Evolutionary conservation across 208 protist genomes (phyloP), one percentile per base, ranked within the genome.

Genomic region (Perkinsela sp.): DNA sequence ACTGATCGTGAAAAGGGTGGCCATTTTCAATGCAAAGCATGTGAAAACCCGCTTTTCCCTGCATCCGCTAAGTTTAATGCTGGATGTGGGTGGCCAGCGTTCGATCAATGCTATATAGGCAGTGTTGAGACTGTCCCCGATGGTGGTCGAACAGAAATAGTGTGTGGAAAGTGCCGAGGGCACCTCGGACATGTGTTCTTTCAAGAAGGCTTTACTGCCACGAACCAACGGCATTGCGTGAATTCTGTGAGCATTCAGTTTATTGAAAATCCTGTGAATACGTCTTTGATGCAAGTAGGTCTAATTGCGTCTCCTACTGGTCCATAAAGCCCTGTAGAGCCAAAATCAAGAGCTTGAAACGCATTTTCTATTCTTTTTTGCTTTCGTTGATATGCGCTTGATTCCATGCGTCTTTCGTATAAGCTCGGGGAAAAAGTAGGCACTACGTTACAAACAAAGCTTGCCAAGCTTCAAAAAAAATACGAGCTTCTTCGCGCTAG

Each of bases 181-280:
- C 90, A 95, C 75, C 79, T 95, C 28, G 90, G 90, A 0, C 90
- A 95, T 72, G 76, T 93, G 1, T 95, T 95, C 71, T 79, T 85
- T 30, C 79, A 78, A 1, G 90, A 95, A 74, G 77, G 83, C 28
- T 90, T 91, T 71, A 87, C 88, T 68, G 86, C 90, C 0, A 80
- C 82, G 31, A 92, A 94, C 70, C 80, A 91, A 76, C 80, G 90
- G 28, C 87, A 92, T 74, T 92, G 87, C 74, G 87, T 92, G 31
- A 92, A 92, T 76, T 80, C 71, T 72, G 86, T 82, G 0, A 80
- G 84, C 1, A 67, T 92, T 16, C 32, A 67, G 13, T 87, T 90
- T 32, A 68, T 78, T 29, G 69, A 67, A 67, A 67, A 32, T 67
- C n/a, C n/a, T n/a, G n/a, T n/a, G n/a, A n/a, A n/a, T n/a, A n/a